phyloP scores from a whole-genome alignment of 148 eudicot genomes.

The Agrostemma githago region DNA sequence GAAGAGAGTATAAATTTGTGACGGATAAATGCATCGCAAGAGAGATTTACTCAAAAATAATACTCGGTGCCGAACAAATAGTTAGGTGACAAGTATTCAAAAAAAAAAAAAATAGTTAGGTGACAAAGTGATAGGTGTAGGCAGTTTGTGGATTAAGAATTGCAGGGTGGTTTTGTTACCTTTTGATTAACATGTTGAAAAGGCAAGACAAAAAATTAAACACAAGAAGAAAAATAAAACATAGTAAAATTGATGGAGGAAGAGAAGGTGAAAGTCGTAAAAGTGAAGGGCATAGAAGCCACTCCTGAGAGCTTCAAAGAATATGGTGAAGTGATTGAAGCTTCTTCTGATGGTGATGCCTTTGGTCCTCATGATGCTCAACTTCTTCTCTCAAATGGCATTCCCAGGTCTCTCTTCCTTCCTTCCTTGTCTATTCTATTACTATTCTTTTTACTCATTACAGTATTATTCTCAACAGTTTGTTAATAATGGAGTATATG shows the following conservation, averaged over 20 bases:
- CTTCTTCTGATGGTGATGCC: slow-evolving; percentile 47
- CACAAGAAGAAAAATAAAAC: too few relatives aligned
- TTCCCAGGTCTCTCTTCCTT: slow-evolving; percentile 49
- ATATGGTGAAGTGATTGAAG: slow-evolving; percentile 67
- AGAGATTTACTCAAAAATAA: too few relatives aligned
- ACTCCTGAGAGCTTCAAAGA: slow-evolving; percentile 62
- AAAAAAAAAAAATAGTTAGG: too few relatives aligned
- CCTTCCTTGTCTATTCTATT: not conserved
- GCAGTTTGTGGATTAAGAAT: too few relatives aligned
- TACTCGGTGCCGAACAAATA: not conserved
- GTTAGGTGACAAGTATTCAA: not conserved
- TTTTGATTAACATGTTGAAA: too few relatives aligned
- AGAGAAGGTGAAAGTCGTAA: slow-evolving; percentile 29
- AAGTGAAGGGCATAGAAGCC: slow-evolving; percentile 59
- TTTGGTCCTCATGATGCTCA: slow-evolving; percentile 81
- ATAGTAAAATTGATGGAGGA: not conserved
- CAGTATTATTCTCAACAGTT: too few relatives aligned
- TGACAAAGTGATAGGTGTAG: too few relatives aligned
- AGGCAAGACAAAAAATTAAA: too few relatives aligned
- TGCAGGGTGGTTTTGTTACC: too few relatives aligned
- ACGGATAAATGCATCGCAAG: too few relatives aligned
- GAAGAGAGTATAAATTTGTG: too few relatives aligned
- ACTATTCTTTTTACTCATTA: not conserved
- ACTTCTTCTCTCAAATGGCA: slow-evolving; percentile 68
- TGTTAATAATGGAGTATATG: too few relatives aligned